phyloP scores from a whole-genome alignment of 345 rosid species.

The Lepidium africanum region DNA sequence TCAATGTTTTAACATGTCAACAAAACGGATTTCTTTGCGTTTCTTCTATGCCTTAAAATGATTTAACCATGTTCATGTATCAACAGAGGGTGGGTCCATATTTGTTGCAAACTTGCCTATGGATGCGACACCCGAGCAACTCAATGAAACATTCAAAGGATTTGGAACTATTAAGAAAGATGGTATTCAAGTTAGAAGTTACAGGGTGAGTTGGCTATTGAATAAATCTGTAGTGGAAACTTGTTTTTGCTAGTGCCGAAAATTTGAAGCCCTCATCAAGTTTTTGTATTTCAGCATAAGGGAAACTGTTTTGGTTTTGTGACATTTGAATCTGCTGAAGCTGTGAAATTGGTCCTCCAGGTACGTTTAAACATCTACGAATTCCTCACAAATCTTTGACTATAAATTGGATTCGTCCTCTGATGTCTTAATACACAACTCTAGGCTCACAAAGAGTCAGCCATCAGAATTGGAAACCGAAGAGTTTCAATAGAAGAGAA shows the following conservation, averaged over 20 bases:
- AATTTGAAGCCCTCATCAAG: background rate
- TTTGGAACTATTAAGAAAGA: constrained; percentile 23
- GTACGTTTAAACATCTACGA: constrained; percentile 21
- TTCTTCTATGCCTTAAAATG: background rate
- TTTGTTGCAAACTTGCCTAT: constrained; percentile 34
- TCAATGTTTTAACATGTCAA: background rate
- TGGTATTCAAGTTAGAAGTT: constrained; percentile 31
- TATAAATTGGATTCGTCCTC: background rate
- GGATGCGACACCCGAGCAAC: constrained; percentile 28
- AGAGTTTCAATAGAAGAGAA: constrained; percentile 67
- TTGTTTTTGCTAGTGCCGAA: background rate
- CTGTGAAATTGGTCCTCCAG: constrained; percentile 58
- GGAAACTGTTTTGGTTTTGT: constrained; percentile 77
- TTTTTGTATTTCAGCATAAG: constrained; percentile 26
- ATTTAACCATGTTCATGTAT: background rate
- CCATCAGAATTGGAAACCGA: constrained; percentile 52
- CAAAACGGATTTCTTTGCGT: background rate
- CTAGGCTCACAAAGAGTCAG: constrained; percentile 38
- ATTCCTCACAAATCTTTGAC: background rate
- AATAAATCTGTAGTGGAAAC: background rate
- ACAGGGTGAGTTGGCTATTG: constrained; percentile 16
- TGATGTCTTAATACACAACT: background rate
- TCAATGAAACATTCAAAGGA: constrained; percentile 24
- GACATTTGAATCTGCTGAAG: constrained; percentile 58
- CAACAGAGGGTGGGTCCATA: constrained; percentile 12